These are phyloP conservation scores for Trichoderma erinaceum DNA, from an alignment of 495 filamentous ascomycete genomes.

Conservation along the genomic window DNA sequence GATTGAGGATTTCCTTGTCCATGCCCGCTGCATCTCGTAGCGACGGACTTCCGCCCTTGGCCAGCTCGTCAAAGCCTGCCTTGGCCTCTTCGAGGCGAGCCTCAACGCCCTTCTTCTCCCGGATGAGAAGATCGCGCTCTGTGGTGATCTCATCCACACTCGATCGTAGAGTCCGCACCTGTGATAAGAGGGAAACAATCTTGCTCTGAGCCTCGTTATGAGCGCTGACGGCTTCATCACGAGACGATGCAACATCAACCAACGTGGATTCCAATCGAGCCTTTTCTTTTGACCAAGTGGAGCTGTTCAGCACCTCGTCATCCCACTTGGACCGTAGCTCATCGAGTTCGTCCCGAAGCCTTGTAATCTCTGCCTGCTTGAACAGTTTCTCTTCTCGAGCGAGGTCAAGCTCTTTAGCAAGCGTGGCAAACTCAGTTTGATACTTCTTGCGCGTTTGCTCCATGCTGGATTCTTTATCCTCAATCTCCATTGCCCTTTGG, in stretches of 20 bases:
- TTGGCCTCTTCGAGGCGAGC: constrained; percentile 81
- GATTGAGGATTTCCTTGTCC: constrained; percentile 82
- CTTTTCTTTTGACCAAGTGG: constrained; percentile 98
- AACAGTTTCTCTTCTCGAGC: constrained; percentile 75
- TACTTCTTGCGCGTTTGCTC: constrained; percentile 98
- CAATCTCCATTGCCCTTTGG: constrained; percentile 90
- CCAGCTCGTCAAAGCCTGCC: constrained; percentile 85
- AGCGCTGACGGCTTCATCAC: constrained; percentile 86
- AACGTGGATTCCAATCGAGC: constrained; percentile 83
- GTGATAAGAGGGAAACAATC: constrained; percentile 83
- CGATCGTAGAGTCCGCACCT: constrained; percentile 77
- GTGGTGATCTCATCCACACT: constrained; percentile 78
- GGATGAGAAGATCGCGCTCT: constrained; percentile 76
- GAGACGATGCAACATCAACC: constrained; percentile 79
- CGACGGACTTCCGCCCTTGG: constrained; percentile 78
- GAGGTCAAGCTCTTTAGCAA: constrained; percentile 88
- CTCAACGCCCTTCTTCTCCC: constrained; percentile 89
- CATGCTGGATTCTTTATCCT: constrained; percentile 93
- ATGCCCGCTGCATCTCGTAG: constrained; percentile 87
- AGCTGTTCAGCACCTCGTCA: constrained; percentile 94
- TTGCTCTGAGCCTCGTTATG: constrained; percentile 94
- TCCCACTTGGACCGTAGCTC: constrained; percentile 97
- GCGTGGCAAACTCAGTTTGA: constrained; percentile 79
- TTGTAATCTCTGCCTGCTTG: constrained; percentile 58
- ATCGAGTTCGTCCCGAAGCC: constrained; percentile 88